Base-by-base conservation (phyloP, 116 monocot species). In the Papilionanthe hybrid region DNA sequence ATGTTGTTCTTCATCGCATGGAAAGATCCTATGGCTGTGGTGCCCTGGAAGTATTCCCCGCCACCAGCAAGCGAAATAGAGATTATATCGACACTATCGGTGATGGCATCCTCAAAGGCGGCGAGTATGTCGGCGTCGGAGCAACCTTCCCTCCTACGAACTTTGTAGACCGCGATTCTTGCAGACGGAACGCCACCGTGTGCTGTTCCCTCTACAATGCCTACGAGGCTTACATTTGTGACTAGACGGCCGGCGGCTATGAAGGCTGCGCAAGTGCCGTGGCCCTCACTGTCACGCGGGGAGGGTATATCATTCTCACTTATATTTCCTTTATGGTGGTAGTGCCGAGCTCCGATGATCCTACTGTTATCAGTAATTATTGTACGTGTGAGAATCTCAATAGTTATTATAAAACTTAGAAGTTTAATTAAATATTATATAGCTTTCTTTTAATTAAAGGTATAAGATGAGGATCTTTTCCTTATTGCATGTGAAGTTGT, bases 401-500 rank as follows among this genome's bases (percentile, higher is more conserved):
- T 57, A 57, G n/a, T 57, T 2, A 20, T 5, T 19, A 20, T 5
- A 5, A 57, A 57, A 5, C 18, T 57, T 57, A 4, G 5, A 20
- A 20, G 5, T 19, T n/a, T 19, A 57, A 32, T 32, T 32, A 57
- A 32, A 1, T 32, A 32, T 32, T 32, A 32, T 1, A 32, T 32
- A 32, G 32, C 32, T 57, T 20, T 2, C 0, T 1, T 65, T 10
- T 7, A 9, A 25, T 23, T 25, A 1, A 65, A 25, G 27, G 23
- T 60, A 22, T 60, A 5, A 60, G 23, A 60, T 7, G 60, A 22
- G 23, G 9, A 22, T 9, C 6, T 32, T 32, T 60, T 60, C 78
- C 85, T 85, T 85, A 77, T 83, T 86, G 65, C 86, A 86, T 5
- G 77, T 85, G 72, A 81, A 72, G 66, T 81, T 81, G 27, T 49